phyloP scores from a whole-genome alignment of 208 protist genomes.

The Trichomonas gallinae region DNA sequence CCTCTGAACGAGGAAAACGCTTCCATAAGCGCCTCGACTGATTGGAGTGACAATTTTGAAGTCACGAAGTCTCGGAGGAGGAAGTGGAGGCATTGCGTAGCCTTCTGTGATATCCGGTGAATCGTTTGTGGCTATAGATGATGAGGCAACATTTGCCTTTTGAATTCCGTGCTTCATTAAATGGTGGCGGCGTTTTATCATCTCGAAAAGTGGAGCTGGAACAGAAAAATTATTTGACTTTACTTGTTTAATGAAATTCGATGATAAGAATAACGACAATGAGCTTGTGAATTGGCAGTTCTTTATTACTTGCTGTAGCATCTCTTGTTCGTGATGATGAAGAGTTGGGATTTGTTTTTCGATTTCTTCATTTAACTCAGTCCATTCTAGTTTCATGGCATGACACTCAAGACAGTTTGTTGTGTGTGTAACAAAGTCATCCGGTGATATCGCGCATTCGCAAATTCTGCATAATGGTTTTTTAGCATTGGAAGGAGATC shows the following conservation, averaged over 20 bases:
- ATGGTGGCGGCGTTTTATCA: background rate
- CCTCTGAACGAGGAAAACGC: background rate
- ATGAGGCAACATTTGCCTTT: background rate
- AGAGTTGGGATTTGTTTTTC: background rate
- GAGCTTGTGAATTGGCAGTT: background rate
- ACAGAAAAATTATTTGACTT: background rate
- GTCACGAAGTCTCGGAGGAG: background rate
- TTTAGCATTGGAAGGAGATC: background rate
- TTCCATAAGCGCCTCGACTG: background rate
- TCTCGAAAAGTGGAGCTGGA: background rate
- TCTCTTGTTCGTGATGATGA: background rate
- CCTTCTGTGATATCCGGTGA: background rate
- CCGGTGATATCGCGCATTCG: background rate
- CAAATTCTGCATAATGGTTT: background rate
- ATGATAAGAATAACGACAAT: background rate
- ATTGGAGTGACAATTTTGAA: slow-evolving; percentile 5
- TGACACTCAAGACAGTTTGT: background rate
- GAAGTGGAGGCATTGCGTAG: background rate
- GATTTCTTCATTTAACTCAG: background rate
- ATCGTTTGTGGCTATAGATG: background rate
- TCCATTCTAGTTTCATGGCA: background rate
- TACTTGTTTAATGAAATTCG: background rate
- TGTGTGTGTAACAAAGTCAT: background rate
- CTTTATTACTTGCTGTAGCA: background rate
- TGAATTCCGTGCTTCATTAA: background rate